A percentile compares a stretch with the other conserved stretches of the same genome.
phyloP scores from a whole-genome alignment of 1,139 yeast genomes.

The Yamadazyma diddensiae region DNA sequence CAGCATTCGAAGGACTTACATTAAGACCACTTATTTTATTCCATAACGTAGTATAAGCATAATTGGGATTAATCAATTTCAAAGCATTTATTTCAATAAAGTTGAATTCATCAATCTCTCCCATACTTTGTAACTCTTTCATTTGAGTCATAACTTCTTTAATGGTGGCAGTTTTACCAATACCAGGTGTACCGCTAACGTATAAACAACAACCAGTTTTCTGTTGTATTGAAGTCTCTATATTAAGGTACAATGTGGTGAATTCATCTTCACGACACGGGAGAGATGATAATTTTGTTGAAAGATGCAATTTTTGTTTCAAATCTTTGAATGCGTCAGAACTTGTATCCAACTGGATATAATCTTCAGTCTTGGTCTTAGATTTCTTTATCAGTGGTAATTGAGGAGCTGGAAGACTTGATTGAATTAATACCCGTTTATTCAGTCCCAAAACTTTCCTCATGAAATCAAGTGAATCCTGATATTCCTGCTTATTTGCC shows the following conservation, averaged over 20 bases:
- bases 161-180: conserved; percentile 94
- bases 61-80: conserved; percentile 76
- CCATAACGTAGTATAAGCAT: conserved; percentile 87
- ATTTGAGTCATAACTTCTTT: conserved; percentile 79
- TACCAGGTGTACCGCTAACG: conserved; percentile 97
- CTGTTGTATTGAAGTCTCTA: conserved; percentile 74
- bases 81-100: conserved; percentile 89
- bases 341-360: conserved; percentile 22
- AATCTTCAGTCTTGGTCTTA: conserved; percentile 6
- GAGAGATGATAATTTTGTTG: conserved; percentile 58
- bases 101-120: conserved; percentile 57
- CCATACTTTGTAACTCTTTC: conserved; percentile 39
- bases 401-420: conserved; percentile 9
- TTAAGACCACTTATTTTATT: conserved; percentile 63
- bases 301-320: conserved; percentile 60
- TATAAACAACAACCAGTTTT: conserved; percentile 82
- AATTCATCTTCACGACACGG: conserved; percentile 92
- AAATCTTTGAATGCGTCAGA: conserved; percentile 51
- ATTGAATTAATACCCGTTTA: conserved; percentile 2
- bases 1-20: conserved; percentile 64
- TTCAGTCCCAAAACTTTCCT: conserved; percentile 10
- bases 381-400: conserved; percentile 5
- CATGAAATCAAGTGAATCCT: conserved; percentile 12
- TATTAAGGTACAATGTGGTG: conserved; percentile 62
- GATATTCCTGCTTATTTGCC: conserved; percentile 4